These are phyloP conservation scores for Rhizopogon sp. DNA, from an alignment of 768 basidiomycete genomes.

Conservation along the genomic window DNA sequence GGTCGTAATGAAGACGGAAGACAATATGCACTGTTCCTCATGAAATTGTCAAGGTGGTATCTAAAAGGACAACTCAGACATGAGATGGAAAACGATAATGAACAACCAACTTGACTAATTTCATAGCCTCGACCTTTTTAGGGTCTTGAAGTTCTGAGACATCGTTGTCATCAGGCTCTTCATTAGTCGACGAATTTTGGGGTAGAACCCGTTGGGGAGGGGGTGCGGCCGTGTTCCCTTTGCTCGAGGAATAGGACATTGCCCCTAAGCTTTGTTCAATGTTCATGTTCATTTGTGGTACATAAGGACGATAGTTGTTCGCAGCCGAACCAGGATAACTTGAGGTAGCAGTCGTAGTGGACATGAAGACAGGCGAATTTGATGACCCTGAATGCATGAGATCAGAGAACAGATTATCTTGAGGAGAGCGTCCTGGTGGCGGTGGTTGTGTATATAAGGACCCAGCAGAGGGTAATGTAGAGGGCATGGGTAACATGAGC, in stretches of 20 bases:
- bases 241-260: conserved; percentile 41
- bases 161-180: conserved; percentile 53
- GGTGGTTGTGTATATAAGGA: conserved; percentile 41
- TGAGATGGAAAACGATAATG: neutral
- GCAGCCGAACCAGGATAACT: conserved; percentile 36
- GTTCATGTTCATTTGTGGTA: conserved; percentile 53
- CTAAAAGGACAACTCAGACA: conserved; percentile 29
- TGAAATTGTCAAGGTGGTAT: conserved; percentile 90
- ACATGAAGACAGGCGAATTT: conserved; percentile 61
- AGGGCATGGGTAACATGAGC: conserved; percentile 51
- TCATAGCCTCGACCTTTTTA: conserved; percentile 73
- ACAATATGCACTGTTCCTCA: conserved; percentile 80
- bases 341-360: conserved; percentile 36
- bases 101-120: conserved; percentile 64
- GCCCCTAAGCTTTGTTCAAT: conserved; percentile 50
- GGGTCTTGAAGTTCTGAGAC: conserved; percentile 46
- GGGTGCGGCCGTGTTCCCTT: conserved; percentile 14
- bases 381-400: conserved; percentile 47
- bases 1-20: conserved; percentile 85
- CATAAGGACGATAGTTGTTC: conserved; percentile 37
- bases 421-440: conserved; percentile 33
- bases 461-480: conserved; percentile 29
- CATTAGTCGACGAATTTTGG: conserved; percentile 18
- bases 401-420: conserved; percentile 56
- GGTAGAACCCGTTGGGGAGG: conserved; percentile 21